A percentile compares a stretch with the other conserved stretches of the same genome.
Conservation (phyloP, 225 moss, liverwort and hornwort species). For the Bryum argenteum region DNA sequence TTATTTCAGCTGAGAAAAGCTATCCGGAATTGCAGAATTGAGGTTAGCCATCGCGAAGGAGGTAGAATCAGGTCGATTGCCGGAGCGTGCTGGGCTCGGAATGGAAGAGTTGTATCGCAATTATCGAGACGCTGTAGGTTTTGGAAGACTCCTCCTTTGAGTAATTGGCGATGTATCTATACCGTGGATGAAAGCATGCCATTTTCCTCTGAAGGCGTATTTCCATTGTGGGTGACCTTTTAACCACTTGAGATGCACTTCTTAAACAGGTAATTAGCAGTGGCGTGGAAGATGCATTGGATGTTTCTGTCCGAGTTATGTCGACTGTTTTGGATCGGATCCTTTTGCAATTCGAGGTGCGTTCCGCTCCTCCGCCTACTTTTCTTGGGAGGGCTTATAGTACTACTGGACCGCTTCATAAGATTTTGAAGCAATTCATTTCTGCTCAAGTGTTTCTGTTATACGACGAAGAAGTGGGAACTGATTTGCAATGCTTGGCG, state of each 20-base stretch:
- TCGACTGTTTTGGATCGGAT: slow-evolving; percentile 85
- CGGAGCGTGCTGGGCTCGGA: slow-evolving; percentile 58
- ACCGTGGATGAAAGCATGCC: background rate
- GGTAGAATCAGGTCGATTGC: slow-evolving; percentile 70
- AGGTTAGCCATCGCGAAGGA: slow-evolving; percentile 70
- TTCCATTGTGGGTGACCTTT: background rate
- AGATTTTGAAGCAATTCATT: too few relatives aligned
- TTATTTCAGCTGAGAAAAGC: slow-evolving; percentile 22
- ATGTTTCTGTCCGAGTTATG: slow-evolving; percentile 62
- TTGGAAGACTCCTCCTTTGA: slow-evolving; percentile 5
- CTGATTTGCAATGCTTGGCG: slow-evolving; percentile 16
- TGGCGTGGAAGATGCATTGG: slow-evolving; percentile 71
- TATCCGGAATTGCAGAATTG: slow-evolving; percentile 63
- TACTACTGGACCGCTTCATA: background rate
- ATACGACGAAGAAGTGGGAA: slow-evolving; percentile 2
- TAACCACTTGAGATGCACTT: slow-evolving; percentile 26
- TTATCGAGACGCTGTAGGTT: slow-evolving; percentile 85
- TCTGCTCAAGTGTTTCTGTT: too few relatives aligned
- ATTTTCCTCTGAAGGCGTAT: background rate
- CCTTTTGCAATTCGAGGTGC: slow-evolving; percentile 86
- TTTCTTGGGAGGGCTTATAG: background rate
- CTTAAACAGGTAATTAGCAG: slow-evolving; percentile 65
- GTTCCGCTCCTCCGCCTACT: background rate
- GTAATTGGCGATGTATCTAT: background rate
- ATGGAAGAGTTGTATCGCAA: slow-evolving; percentile 90